A percentile compares a stretch with the other conserved stretches of the same genome.
These are phyloP conservation scores for Aaosphaeria arxii DNA, from an alignment of 2,329 filamentous ascomycete species.

Conservation along the genomic window DNA sequence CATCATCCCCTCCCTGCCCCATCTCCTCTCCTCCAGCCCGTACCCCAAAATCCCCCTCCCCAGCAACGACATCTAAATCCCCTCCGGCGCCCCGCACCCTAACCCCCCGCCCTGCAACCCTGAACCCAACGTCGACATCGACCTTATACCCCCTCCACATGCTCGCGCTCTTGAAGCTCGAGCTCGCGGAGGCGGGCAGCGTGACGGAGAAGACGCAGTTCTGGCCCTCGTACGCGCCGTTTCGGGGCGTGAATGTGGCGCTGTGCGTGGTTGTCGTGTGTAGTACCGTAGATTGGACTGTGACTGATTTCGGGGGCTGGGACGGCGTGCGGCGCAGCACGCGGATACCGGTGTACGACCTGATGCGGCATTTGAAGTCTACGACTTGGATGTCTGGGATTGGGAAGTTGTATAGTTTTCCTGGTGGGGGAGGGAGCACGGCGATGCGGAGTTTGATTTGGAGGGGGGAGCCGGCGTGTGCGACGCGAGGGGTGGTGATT, in stretches of 20 bases:
- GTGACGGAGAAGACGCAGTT: slow-evolving; percentile 3
- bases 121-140: slow-evolving; percentile 4
- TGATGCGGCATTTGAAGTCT: slow-evolving; percentile 3
- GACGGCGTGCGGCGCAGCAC: background rate
- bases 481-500: slow-evolving; percentile 3
- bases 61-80: slow-evolving; percentile 14
- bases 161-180: slow-evolving; percentile 14
- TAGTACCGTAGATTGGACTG: slow-evolving; percentile 7
- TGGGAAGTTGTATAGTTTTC: slow-evolving; percentile 13
- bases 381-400: slow-evolving; percentile 8
- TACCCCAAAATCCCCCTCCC: background rate
- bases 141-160: slow-evolving; percentile 11
- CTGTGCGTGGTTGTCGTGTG: background rate
- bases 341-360: slow-evolving; percentile 10
- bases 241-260: slow-evolving; percentile 5
- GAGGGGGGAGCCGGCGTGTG: slow-evolving; percentile 7
- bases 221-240: slow-evolving; percentile 8
- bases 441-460: slow-evolving; percentile 3
- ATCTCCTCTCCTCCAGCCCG: background rate
- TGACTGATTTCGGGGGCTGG: slow-evolving; percentile 1
- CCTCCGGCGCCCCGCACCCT: background rate
- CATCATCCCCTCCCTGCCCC: background rate
- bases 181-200: slow-evolving; percentile 3
- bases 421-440: slow-evolving; percentile 7
- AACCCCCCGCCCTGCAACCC: slow-evolving; percentile 9